Percentiles rank a stretch among this genome's conserved stretches.
Evolutionary conservation across 805 yeast species (phyloP).

Genomic region (Yarrowia sp.): DNA sequence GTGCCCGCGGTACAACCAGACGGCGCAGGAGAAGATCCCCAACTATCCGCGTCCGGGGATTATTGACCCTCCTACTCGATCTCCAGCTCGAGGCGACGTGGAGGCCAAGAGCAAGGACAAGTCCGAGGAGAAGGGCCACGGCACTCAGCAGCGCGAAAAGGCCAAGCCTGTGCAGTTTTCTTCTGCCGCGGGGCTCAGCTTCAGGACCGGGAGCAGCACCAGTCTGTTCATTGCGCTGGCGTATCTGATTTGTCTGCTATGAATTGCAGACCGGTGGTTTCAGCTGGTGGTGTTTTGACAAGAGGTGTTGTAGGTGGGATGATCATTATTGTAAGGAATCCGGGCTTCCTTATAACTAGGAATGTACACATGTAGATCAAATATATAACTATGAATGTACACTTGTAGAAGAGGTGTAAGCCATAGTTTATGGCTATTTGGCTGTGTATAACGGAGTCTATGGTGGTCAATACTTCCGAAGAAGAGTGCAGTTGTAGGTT

Average conservation of each 20-base stretch:
- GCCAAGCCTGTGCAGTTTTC: neutral
- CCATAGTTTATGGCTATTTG: no score
- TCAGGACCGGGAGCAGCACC: constrained; percentile 18
- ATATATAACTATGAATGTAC: neutral
- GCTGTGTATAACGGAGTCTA: no score
- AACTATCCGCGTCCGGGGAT: constrained; percentile 12
- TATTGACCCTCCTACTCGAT: constrained; percentile 11
- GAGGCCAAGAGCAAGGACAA: neutral
- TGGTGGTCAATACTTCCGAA: no score
- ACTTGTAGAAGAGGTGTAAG: no score
- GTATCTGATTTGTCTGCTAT: constrained; percentile 3
- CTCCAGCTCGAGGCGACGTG: constrained; percentile 12
- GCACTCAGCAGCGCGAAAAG: no score
- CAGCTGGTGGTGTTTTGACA: neutral
- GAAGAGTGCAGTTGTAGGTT: no score
- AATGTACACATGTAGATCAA: neutral
- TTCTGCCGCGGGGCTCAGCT: neutral
- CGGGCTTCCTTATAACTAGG: no score
- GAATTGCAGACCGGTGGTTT: neutral
- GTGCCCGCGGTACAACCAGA: constrained; percentile 18
- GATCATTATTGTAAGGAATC: no score
- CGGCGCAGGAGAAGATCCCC: constrained; percentile 10
- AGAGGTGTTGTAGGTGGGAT: no score
- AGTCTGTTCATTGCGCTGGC: constrained; percentile 19
- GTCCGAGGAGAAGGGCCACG: neutral